These are phyloP conservation scores for Vigna nakashimae DNA, from an alignment of 306 rosid species.

Conservation along the genomic window DNA sequence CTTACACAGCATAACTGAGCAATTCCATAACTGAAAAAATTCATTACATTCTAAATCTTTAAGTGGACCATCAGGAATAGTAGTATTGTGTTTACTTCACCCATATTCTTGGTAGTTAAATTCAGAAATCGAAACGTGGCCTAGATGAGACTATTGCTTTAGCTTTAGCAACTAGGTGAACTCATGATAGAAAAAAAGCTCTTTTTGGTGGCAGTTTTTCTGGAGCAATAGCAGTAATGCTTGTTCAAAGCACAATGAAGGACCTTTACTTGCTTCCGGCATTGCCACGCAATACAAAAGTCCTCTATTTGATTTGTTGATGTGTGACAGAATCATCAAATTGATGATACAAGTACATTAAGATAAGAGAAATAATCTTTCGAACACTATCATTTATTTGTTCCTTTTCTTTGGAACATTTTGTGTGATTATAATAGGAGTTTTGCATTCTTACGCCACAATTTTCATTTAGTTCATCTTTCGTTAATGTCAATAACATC, in stretches of 20 bases:
- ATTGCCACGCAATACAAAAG: constrained; percentile 62
- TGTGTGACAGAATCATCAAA: too few relatives aligned
- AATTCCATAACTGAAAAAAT: not conserved
- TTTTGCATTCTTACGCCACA: too few relatives aligned
- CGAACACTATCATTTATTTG: too few relatives aligned
- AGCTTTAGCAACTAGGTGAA: not conserved
- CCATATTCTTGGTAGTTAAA: not conserved
- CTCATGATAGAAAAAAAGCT: not conserved
- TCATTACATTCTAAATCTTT: not conserved
- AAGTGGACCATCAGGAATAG: not conserved
- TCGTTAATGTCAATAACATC: too few relatives aligned
- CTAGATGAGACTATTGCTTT: constrained; percentile 4
- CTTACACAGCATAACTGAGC: constrained; percentile 3
- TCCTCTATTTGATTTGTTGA: too few relatives aligned
- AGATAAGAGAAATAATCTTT: too few relatives aligned
- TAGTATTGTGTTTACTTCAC: not conserved
- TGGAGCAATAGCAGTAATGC: constrained; percentile 79
- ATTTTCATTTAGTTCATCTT: too few relatives aligned
- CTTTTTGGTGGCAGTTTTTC: constrained; percentile 57
- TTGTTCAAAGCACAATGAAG: constrained; percentile 79
- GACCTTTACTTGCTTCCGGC: constrained; percentile 83
- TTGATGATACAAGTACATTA: too few relatives aligned
- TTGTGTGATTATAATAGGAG: too few relatives aligned
- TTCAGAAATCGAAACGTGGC: constrained; percentile 1
- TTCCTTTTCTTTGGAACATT: too few relatives aligned